Evolutionary conservation across 352 stramenopile species (phyloP), one percentile per base, ranked within the genome.

Genomic region (Phytophthora colocasiae): DNA sequence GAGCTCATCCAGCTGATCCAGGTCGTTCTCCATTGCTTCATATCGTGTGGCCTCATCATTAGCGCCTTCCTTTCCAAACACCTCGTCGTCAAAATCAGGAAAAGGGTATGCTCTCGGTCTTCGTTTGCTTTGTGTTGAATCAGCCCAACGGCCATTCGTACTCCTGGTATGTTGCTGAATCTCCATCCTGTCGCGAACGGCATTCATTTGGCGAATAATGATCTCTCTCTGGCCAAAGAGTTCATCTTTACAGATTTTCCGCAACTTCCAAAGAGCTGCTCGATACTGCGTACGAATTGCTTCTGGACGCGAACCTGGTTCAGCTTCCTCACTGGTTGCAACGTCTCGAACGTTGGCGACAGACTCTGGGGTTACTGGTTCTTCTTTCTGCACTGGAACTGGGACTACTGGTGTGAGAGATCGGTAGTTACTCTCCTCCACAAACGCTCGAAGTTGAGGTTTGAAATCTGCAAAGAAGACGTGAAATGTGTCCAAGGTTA

Each of bases 391-490:
- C 10, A 63, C 55, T 31, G 36, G 12, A 22, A 46, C 36, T 45
- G 72, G 8, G 5, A 49, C 46, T 15, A 63, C 41, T 26, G 56
- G 29, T 14, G 62, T 26, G 3, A 57, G 34, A 9, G 38, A 19
- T 44, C 61, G 34, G 56, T 85, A 87, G 53, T 73, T 75, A 41
- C 81, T 65, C 29, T 95, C 84, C 45, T 91, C 77, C 0, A 90
- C 82, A 49, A 95, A 92, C 11, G 69, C 74, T 1, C 62, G 70
- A 4, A 95, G 57, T 49, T 92, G 85, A 19, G 75, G 58, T 36
- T 85, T 80, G 48, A 95, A 95, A 50, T 95, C 85, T 3, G 58
- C 50, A 51, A 92, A 93, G 60, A 95, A 95, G 32, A 63, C 51
- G 22, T 85, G 78, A 24, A 95, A 95, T 36, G 73, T 75, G 46